phyloP scores from a whole-genome alignment of 176 grass and related monocot species.

The Ananas comosus region DNA sequence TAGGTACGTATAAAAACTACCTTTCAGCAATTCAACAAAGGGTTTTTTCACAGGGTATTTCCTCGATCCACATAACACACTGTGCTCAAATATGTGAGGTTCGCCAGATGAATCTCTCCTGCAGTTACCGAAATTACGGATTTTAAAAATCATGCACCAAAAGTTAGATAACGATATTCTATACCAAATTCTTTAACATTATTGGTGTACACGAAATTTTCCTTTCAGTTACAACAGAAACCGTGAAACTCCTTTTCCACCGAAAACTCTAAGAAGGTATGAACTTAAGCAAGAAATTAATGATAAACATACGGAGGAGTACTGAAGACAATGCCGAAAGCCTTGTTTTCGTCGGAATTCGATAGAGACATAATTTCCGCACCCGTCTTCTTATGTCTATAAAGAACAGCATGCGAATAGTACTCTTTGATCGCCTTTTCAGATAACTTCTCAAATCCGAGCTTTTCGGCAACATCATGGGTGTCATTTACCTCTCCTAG shows the following conservation, averaged over 20 bases:
- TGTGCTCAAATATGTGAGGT: constrained; percentile 97
- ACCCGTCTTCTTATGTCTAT: constrained; percentile 92
- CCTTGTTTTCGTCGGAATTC: constrained; percentile 93
- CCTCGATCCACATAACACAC: constrained; percentile 88
- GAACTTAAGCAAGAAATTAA: constrained; percentile 2
- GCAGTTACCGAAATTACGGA: background rate
- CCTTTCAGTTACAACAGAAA: background rate
- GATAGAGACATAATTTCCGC: constrained; percentile 83
- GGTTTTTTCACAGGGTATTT: constrained; percentile 98
- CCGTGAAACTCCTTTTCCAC: too few relatives aligned
- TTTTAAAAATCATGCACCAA: constrained; percentile 1
- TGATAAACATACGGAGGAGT: constrained; percentile 77
- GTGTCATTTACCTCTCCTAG: constrained; percentile 28
- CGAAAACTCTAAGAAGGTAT: background rate
- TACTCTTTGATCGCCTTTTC: constrained; percentile 88
- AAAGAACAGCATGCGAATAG: constrained; percentile 74
- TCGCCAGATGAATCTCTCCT: constrained; percentile 93
- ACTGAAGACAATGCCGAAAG: constrained; percentile 90
- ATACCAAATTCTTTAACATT: too few relatives aligned
- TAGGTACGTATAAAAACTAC: constrained; percentile 87
- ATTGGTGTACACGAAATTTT: too few relatives aligned
- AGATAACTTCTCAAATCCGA: constrained; percentile 77
- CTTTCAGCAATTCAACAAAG: constrained; percentile 96
- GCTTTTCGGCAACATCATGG: constrained; percentile 58
- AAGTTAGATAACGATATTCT: background rate